Conservation (phyloP, 306 rosid genomes). For the Canavalia ensiformis region DNA sequence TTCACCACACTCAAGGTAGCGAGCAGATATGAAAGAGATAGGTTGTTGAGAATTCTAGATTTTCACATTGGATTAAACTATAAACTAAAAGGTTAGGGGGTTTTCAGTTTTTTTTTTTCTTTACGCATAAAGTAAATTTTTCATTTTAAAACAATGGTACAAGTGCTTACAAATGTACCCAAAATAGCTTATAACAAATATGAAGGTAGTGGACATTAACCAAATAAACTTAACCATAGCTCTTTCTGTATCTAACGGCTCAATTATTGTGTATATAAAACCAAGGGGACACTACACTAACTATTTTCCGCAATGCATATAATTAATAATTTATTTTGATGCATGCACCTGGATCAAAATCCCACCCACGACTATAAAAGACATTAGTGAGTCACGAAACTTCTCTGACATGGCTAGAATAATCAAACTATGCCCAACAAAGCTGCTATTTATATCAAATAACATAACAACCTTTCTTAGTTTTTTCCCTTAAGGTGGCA, state of each 20-base stretch:
- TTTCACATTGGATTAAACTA: not conserved
- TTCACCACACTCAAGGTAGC: not conserved
- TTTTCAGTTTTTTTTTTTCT: no score
- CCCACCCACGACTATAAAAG: not conserved
- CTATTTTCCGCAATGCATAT: not conserved
- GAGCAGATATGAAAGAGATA: not conserved
- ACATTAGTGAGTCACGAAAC: not conserved
- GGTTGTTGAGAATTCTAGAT: not conserved
- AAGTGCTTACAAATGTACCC: not conserved
- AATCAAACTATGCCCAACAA: not conserved
- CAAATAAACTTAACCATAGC: no score
- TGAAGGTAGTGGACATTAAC: not conserved
- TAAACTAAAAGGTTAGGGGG: not conserved
- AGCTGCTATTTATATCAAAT: constrained; percentile 22
- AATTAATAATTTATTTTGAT: constrained; percentile 1
- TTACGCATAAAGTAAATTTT: not conserved
- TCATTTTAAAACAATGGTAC: not conserved
- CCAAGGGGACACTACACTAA: not conserved
- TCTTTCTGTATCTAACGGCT: not conserved
- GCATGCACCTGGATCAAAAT: constrained; percentile 28
- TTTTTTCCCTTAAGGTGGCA: not conserved
- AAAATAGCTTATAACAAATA: not conserved
- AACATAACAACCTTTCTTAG: not conserved
- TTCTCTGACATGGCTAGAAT: constrained; percentile 9
- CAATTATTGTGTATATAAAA: constrained; percentile 7